Evolutionary conservation across 495 filamentous ascomycete species (phyloP).

Genomic region (Lophiotrema nucula): DNA sequence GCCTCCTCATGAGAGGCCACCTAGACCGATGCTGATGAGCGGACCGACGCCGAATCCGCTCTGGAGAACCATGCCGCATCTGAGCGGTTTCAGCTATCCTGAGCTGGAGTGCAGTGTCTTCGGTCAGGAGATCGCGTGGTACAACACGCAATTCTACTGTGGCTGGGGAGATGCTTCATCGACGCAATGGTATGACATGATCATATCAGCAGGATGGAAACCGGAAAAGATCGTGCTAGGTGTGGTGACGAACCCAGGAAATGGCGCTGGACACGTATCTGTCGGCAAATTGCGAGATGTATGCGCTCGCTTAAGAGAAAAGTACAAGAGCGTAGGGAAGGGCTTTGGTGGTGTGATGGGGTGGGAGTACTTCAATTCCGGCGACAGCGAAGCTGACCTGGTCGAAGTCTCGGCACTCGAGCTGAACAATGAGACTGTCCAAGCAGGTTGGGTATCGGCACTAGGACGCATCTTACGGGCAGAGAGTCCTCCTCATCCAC

Average conservation of each 20-base stretch:
- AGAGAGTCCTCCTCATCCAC: slow-evolving; percentile 9
- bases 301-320: slow-evolving; percentile 6
- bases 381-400: slow-evolving; percentile 40
- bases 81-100: slow-evolving; percentile 47
- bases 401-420: slow-evolving; percentile 17
- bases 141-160: slow-evolving; percentile 50
- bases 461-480: slow-evolving; percentile 13
- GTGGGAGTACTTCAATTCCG: slow-evolving; percentile 49
- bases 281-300: slow-evolving; percentile 24
- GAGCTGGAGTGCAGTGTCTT: slow-evolving; percentile 37
- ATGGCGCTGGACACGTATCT: slow-evolving; percentile 42
- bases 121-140: slow-evolving; percentile 43
- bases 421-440: slow-evolving; percentile 19
- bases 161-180: slow-evolving; percentile 43
- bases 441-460: slow-evolving; percentile 20
- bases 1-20: slow-evolving; percentile 13
- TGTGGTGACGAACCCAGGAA: slow-evolving; percentile 42
- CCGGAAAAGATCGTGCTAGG: slow-evolving; percentile 44
- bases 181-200: slow-evolving; percentile 40
- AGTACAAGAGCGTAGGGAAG: slow-evolving; percentile 38
- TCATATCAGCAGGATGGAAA: slow-evolving; percentile 44
- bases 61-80: slow-evolving; percentile 35
- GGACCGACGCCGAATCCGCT: slow-evolving; percentile 26
- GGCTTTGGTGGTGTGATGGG: slow-evolving; percentile 50
- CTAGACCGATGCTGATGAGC: slow-evolving; percentile 8